Evolutionary conservation across 2,329 filamentous ascomycete species (phyloP), one percentile per base, ranked within the genome.

Genomic region (Sclerotinia nivalis): DNA sequence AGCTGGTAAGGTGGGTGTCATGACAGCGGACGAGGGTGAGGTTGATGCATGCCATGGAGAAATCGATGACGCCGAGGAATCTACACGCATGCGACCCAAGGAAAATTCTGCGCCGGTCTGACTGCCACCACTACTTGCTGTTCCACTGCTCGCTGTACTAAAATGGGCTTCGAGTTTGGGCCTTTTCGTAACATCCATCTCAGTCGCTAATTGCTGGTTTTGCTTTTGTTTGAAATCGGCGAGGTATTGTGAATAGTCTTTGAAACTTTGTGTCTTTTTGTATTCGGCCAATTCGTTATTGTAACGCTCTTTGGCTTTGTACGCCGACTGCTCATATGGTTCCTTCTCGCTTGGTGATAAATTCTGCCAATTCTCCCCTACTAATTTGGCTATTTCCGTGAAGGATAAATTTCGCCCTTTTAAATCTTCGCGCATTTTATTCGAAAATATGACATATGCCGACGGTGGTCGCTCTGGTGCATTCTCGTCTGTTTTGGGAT

Each of bases 401-500:
- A 96, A 96, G 0, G 89, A 91, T 6, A 95, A 81, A 61, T 91
- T 91, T 70, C 91, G 88, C 4, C 89, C 91, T 77, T 92, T 93
- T 34, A 95, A 81, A 31, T 91, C 88, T 75, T 95, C 92, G 75
- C 92, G 87, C 80, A 93, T 91, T 80, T 91, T 92, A 75, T 95
- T 95, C 0, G 92, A 94, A 77, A 96, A 96, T 22, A 95, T 86
- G 18, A 95, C 92, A 80, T 95, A 95, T 64, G 92, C 92, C 6
- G 92, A 95, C 0, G 91, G 91, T 1, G 92, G 91, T 34, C 92
- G 85, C 76, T 94, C 91, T 1, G 92, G 92, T 0, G 92, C 92
- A 81, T 92, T 88, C 70, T 93, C 90, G 74, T 96, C 92, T 4
- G 91, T 84, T 88, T 93, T 93, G 15, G 91, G 91, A 80, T 94